Percentiles rank a stretch among this genome's conserved stretches.
phyloP scores from a whole-genome alignment of 2,329 filamentous ascomycete genomes.

The Colletotrichum zoysiae region DNA sequence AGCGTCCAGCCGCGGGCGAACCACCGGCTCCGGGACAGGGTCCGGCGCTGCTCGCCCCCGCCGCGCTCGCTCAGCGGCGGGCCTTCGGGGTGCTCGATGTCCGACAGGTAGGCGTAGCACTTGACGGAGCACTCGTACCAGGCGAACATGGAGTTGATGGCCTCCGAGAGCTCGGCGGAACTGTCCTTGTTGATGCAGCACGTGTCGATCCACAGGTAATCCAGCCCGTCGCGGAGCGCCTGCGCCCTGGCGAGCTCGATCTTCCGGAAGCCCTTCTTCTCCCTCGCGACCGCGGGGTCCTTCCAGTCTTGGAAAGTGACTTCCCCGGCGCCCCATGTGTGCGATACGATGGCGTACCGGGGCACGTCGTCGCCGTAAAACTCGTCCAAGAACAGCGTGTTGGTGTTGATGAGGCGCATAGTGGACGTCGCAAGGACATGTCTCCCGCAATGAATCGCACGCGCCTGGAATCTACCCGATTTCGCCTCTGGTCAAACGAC shows the following conservation, averaged over 20 bases:
- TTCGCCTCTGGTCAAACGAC: not conserved
- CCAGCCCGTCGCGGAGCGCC: slow-evolving; percentile 25
- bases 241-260: slow-evolving; percentile 30
- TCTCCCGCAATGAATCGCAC: not conserved
- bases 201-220: slow-evolving; percentile 42
- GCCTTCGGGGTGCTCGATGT: slow-evolving; percentile 13
- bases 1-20: slow-evolving; percentile 44
- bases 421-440: not conserved
- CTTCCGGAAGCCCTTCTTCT: slow-evolving; percentile 29
- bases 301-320: slow-evolving; percentile 43
- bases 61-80: not conserved
- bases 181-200: slow-evolving; percentile 43
- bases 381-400: slow-evolving; percentile 43
- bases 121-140: slow-evolving; percentile 38
- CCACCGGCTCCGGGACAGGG: slow-evolving; percentile 36
- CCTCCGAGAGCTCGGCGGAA: slow-evolving; percentile 38
- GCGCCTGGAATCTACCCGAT: not conserved
- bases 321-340: slow-evolving; percentile 44
- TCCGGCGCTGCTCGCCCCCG: not conserved
- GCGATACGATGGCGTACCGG: slow-evolving; percentile 46
- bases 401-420: slow-evolving; percentile 49
- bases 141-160: slow-evolving; percentile 39
- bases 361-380: slow-evolving; percentile 45
- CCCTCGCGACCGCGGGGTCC: slow-evolving; percentile 4
- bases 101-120: slow-evolving; percentile 40